A percentile compares a stretch with the other conserved stretches of the same genome.
These are phyloP conservation scores for Penicillium thymicola DNA, from an alignment of 2,329 filamentous ascomycete species.

Conservation along the genomic window DNA sequence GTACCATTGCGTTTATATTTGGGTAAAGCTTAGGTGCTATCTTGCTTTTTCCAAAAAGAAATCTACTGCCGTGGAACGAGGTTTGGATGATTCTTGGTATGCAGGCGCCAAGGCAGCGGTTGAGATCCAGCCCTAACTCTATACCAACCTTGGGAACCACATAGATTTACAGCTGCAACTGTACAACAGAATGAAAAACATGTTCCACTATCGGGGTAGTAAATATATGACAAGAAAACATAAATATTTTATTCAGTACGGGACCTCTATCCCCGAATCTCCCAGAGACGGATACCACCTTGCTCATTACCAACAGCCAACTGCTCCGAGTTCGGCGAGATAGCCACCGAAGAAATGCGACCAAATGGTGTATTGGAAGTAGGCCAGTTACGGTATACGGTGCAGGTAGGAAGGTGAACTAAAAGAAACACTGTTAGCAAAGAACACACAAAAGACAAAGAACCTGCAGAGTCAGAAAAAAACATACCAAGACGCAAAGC, in stretches of 20 bases:
- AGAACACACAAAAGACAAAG: background rate
- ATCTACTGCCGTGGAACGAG: too few species aligned
- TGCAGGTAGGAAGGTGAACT: conserved; percentile 87
- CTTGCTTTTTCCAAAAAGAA: background rate
- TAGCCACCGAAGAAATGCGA: conserved; percentile 71
- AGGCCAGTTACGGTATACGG: conserved; percentile 96
- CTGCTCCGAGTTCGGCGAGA: conserved; percentile 63
- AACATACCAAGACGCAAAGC: conserved; percentile 65
- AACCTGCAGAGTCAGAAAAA: background rate
- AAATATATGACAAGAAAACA: conserved; percentile 5
- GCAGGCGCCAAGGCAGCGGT: background rate
- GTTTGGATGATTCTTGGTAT: too few species aligned
- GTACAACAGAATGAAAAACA: background rate
- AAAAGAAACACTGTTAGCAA: conserved; percentile 8
- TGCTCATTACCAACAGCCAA: conserved; percentile 84
- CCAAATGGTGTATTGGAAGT: conserved; percentile 86
- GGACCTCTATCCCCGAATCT: conserved; percentile 63
- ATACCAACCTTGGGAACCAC: background rate
- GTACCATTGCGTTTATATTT: background rate
- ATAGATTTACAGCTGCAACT: background rate
- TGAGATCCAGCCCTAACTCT: background rate
- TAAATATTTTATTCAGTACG: conserved; percentile 5
- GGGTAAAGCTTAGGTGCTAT: background rate
- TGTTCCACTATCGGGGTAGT: background rate
- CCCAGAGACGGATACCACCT: conserved; percentile 87